Evolutionary conservation across 176 grass and related monocot genomes (phyloP), one percentile per base, ranked within the genome.

Genomic region (Elymus sibiricus): DNA sequence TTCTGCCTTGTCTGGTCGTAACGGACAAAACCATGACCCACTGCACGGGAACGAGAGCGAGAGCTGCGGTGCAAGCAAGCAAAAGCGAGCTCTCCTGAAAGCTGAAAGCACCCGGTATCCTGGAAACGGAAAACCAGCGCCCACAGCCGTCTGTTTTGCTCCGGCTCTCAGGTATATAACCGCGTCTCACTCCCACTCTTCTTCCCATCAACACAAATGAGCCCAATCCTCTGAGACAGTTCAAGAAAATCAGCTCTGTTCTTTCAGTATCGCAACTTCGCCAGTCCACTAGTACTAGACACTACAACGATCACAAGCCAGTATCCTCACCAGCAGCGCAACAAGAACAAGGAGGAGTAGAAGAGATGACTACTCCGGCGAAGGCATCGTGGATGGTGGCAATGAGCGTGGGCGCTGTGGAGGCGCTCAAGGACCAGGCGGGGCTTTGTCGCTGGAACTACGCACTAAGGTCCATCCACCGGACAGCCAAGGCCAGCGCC

Each of bases 391-490:
- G 83, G 76, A 40, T 81, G 6, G 84, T 77, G 24, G 77, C 88
- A 16, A 78, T 78, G 35, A 93, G 91, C 81, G 64, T 93, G 5
- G 82, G 87, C 40, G 84, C 91, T 3, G 91, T 90, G 76, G 91
- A 93, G 58, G 84, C 69, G 1, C 76, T 93, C 49, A 97, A 97
- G 84, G 91, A 96, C 70, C 92, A 97, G 61, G 86, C 49, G 0
- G 92, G 95, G 0, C 92, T 93, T 26, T 94, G 92, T 65, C 76
- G 95, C 17, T 97, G 90, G 95, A 97, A 94, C 86, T 92, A 94
- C 35, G 88, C 88, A 0, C 24, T 94, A 26, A 53, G 84, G 1
- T 90, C 88, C 5, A 7, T 89, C 49, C 85, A 94, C 61, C 80
- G 81, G 12, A 28, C 10, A 1, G 90, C 87, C 34, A 92, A 84